Percentiles rank a stretch among this genome's conserved stretches.
Conservation (phyloP, 1,284 basidiomycete genomes). For the Microbotryum violaceum region DNA sequence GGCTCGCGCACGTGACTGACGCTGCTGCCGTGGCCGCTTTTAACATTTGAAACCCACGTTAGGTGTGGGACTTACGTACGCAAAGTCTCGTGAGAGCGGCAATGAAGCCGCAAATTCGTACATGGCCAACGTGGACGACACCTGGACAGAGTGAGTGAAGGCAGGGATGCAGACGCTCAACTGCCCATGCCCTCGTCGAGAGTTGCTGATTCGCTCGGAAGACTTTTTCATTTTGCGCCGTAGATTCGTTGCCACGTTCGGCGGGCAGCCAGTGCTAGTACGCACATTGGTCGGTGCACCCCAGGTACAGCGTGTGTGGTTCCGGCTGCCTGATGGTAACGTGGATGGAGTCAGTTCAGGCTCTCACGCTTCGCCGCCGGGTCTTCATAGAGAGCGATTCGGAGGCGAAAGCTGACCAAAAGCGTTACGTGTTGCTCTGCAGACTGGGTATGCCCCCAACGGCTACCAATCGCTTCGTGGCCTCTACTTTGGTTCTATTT, state of each 20-base stretch:
- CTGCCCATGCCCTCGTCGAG: background rate
- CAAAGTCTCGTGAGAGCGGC: constrained; percentile 22
- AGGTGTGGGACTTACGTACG: constrained; percentile 14
- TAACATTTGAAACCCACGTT: no score
- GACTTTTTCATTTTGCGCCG: background rate
- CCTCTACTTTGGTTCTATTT: constrained; percentile 33
- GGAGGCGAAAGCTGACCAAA: background rate
- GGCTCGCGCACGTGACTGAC: no score
- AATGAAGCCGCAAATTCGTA: constrained; percentile 31
- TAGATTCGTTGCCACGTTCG: constrained; percentile 15
- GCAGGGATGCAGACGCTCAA: background rate
- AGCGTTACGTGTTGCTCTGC: background rate
- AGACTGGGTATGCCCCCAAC: constrained; percentile 14
- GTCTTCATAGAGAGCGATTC: background rate
- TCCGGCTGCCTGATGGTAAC: constrained; percentile 32
- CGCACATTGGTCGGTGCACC: constrained; percentile 26
- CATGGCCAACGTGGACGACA: constrained; percentile 25
- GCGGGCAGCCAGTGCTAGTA: constrained; percentile 26
- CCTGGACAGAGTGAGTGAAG: constrained; percentile 12
- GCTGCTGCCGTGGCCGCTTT: no score
- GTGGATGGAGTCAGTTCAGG: constrained; percentile 15
- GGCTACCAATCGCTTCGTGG: constrained; percentile 27
- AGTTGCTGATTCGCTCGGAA: background rate
- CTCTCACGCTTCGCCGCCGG: background rate
- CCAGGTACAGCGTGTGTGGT: constrained; percentile 25